These are phyloP conservation scores for Colletotrichum magnum DNA, from an alignment of 2,329 filamentous ascomycete species.

Conservation along the genomic window DNA sequence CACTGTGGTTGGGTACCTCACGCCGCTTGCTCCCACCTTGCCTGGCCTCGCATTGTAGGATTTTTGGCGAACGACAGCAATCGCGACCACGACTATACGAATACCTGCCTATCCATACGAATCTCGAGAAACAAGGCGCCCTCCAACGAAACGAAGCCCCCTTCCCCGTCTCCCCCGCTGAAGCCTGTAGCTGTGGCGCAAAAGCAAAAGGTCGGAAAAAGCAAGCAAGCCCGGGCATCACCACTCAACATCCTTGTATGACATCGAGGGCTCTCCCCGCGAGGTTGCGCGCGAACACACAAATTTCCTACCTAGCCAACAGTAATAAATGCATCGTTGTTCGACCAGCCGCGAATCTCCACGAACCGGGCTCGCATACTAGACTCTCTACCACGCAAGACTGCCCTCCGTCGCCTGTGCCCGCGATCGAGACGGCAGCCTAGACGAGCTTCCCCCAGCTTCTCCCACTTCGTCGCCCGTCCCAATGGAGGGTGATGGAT, in stretches of 20 bases:
- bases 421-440: constrained; percentile 33
- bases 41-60: neutral
- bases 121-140: constrained; percentile 28
- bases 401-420: constrained; percentile 28
- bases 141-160: constrained; percentile 11
- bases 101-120: constrained; percentile 5
- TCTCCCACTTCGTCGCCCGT: constrained; percentile 7
- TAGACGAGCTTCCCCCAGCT: constrained; percentile 29
- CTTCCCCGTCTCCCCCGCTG: neutral
- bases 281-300: neutral
- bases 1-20: neutral
- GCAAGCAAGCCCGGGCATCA: neutral
- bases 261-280: constrained; percentile 9
- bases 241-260: constrained; percentile 8
- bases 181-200: constrained; percentile 30
- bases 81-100: neutral
- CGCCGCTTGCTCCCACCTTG: neutral
- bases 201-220: constrained; percentile 17
- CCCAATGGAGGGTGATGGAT: constrained; percentile 59
- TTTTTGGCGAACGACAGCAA: constrained; percentile 24
- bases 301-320: constrained; percentile 5
- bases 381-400: neutral
- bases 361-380: constrained; percentile 10
- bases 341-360: constrained; percentile 7
- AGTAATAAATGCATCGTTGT: constrained; percentile 39